These are phyloP conservation scores for Trypanosoma theileri DNA, from an alignment of 208 protist genomes.

Conservation along the genomic window DNA sequence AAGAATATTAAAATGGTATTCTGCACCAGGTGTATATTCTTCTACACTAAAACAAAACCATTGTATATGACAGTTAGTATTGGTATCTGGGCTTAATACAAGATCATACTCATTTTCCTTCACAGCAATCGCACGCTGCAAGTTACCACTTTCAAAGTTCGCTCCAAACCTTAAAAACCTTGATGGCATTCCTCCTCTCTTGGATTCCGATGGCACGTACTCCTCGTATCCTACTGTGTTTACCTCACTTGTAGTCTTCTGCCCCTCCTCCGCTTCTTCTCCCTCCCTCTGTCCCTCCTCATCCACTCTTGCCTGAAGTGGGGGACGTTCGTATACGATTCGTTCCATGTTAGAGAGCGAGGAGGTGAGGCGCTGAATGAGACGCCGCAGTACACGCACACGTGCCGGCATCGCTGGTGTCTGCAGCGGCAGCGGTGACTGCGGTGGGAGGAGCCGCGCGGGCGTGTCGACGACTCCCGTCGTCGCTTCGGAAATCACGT, in stretches of 20 bases:
- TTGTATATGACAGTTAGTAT: slow-evolving; percentile 95
- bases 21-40: slow-evolving; percentile 56
- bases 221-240: not conserved
- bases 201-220: too few species aligned
- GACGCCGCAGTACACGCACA: slow-evolving; percentile 50
- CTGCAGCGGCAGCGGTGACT: slow-evolving; percentile 10
- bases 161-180: slow-evolving; percentile 83
- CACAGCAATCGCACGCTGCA: slow-evolving; percentile 89
- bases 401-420: slow-evolving; percentile 38
- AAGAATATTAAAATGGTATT: slow-evolving; percentile 96
- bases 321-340: slow-evolving; percentile 28
- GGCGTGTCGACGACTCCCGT: too few species aligned
- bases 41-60: slow-evolving; percentile 96
- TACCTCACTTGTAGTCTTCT: not conserved
- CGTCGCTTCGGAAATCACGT: not conserved
- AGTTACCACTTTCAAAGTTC: slow-evolving; percentile 95
- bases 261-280: not conserved
- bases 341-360: slow-evolving; percentile 41
- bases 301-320: slow-evolving; percentile 33
- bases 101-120: slow-evolving; percentile 93
- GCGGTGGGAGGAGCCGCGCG: too few species aligned
- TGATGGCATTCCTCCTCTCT: not conserved
- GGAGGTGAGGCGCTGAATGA: slow-evolving; percentile 51
- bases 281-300: slow-evolving; percentile 1
- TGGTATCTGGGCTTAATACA: slow-evolving; percentile 91